Percentiles rank a stretch among this genome's conserved stretches.
These are phyloP conservation scores for Aspergillus sp. DNA, from an alignment of 2,329 filamentous ascomycete species.

Conservation along the genomic window DNA sequence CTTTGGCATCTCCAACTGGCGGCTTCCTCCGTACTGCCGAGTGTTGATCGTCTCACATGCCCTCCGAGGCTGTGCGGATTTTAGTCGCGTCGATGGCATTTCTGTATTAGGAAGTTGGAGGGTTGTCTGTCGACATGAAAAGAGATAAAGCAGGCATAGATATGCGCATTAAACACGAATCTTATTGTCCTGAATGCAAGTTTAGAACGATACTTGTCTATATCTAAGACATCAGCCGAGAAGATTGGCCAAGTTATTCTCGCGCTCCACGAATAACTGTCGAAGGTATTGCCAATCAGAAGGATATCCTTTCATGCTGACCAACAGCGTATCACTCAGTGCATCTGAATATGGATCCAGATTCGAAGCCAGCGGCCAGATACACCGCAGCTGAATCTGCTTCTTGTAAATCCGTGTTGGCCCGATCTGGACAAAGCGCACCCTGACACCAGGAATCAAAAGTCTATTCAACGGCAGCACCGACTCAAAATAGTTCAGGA, in stretches of 20 bases:
- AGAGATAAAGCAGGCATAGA: too few relatives aligned
- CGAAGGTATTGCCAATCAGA: not conserved
- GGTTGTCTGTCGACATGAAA: too few relatives aligned
- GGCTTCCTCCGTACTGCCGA: not conserved
- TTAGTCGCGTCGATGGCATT: not conserved
- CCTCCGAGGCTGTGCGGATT: not conserved
- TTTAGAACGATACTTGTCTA: not conserved
- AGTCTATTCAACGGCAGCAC: not conserved
- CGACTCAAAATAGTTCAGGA: not conserved
- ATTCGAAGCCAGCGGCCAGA: not conserved
- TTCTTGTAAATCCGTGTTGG: too few relatives aligned
- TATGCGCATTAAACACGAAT: not conserved
- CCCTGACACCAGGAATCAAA: not conserved
- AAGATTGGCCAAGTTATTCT: too few relatives aligned
- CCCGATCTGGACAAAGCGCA: not conserved
- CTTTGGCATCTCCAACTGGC: not conserved
- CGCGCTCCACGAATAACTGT: not conserved
- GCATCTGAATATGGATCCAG: not conserved
- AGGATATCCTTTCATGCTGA: not conserved
- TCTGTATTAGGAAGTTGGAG: not conserved
- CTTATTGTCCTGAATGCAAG: not conserved
- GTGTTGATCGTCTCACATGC: not conserved
- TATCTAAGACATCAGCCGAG: too few relatives aligned
- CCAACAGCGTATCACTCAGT: not conserved
- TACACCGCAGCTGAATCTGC: not conserved